phyloP scores from a whole-genome alignment of 768 basidiomycete genomes.

The Udeniomyces megalosporus region DNA sequence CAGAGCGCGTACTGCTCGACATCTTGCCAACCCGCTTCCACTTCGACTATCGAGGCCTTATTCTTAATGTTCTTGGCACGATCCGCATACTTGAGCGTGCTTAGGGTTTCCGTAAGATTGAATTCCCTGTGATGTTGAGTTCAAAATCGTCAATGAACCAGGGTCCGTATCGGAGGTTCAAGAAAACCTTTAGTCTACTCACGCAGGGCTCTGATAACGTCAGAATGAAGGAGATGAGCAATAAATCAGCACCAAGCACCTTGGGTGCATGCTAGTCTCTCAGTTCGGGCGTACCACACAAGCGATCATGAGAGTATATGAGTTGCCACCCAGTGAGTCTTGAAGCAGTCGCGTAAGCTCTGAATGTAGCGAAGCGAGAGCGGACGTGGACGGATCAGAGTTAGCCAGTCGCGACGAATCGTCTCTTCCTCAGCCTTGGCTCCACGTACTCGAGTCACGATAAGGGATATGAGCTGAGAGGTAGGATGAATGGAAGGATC shows the following conservation, averaged over 20 bases:
- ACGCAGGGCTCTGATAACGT: background rate
- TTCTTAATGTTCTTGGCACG: conserved; percentile 97
- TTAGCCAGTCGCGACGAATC: no score
- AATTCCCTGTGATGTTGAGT: conserved; percentile 69
- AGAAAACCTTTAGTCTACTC: no score
- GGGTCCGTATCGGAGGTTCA: no score
- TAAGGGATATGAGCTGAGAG: conserved; percentile 65
- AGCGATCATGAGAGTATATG: conserved; percentile 96
- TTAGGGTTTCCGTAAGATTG: conserved; percentile 80
- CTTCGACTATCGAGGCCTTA: conserved; percentile 73
- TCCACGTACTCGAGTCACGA: conserved; percentile 57
- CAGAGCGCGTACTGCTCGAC: conserved; percentile 55
- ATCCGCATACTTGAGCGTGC: conserved; percentile 75
- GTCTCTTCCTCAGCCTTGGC: no score
- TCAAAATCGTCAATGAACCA: no score
- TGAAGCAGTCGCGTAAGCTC: conserved; percentile 83
- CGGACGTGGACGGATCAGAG: no score
- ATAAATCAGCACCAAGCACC: no score
- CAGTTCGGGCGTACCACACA: conserved; percentile 42
- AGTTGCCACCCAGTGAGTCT: conserved; percentile 94
- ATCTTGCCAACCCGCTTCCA: conserved; percentile 97
- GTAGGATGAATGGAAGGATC: background rate
- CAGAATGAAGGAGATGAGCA: background rate
- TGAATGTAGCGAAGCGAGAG: no score
- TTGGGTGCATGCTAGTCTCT: no score